Base-by-base conservation (phyloP, 2,329 filamentous ascomycete genomes). In the Diplocarpon rosae region DNA sequence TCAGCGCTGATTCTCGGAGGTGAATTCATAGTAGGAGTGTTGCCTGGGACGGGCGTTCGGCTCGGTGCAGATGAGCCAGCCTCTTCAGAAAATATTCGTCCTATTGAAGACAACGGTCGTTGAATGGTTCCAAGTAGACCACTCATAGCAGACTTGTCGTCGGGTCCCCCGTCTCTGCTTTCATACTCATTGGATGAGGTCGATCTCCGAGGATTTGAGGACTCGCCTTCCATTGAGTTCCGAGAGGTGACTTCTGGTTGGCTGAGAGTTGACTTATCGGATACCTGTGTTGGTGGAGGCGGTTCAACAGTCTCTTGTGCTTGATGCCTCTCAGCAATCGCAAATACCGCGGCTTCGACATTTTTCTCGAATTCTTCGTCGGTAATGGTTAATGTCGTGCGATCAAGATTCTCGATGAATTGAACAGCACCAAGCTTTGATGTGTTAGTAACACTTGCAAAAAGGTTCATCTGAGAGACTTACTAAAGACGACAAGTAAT, bases 301-400 rank as follows among this genome's bases (percentile, higher is more conserved):
- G 20, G n/a, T 24, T 62, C 60, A 39, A 62, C 54, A n/a, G 68
- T 65, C 51, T 78, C 69, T 30, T 73, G 69, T 48, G 71, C 68
- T 46, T 79, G 76, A 58, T 95, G 88, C 58, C 85, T 86, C 65
- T 95, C 90, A 2, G 92, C 90, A 53, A 98, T 98, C 34, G 85
- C 86, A 5, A 87, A 95, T 2, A 98, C 93, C 7, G 92, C 89
- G 3, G 84, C 84, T 66, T 98, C 92, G n/a, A 98, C 93, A 54
- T 95, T 89, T 59, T 76, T 78, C 62, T 98, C 92, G 58, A 98
- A 98, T 31, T 96, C 92, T 45, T 92, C 87, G 58, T 98, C 89
- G 1, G 83, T 83, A 41, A 98, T 92, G 1, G 92, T 96, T 7
- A 98, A 68, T 20, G 83, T 90, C 1, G 92, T 96, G 36, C 89